phyloP scores from a whole-genome alignment of 1,284 basidiomycete genomes.

The Microbotryum violaceum region DNA sequence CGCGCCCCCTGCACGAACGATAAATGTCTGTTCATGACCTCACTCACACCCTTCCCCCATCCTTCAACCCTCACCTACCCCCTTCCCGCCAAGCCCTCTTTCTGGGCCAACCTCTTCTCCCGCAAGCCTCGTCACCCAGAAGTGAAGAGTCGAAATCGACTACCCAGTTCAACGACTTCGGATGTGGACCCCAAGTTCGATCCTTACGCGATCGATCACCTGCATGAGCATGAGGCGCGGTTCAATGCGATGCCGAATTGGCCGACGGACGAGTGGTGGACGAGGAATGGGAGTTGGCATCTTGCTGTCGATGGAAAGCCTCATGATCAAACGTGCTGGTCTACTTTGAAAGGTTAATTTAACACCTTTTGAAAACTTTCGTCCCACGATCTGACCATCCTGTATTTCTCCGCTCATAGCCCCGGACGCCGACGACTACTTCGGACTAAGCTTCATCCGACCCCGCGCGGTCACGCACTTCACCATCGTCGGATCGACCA shows the following conservation, averaged over 20 bases:
- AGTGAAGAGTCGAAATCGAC: neutral
- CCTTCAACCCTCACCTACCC: constrained; percentile 9
- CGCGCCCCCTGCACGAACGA: constrained; percentile 32
- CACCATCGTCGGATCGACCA: constrained; percentile 21
- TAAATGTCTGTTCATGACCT: constrained; percentile 30
- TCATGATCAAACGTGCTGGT: constrained; percentile 23
- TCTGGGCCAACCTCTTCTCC: neutral
- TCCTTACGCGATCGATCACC: constrained; percentile 10
- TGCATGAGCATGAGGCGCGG: constrained; percentile 19
- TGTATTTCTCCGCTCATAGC: neutral
- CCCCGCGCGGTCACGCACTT: constrained; percentile 10
- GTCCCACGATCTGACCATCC: neutral
- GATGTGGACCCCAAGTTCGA: constrained; percentile 11
- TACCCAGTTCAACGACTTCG: no score
- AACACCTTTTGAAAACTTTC: neutral
- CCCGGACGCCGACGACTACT: constrained; percentile 23
- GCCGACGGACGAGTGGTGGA: constrained; percentile 20
- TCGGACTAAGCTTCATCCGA: constrained; percentile 24
- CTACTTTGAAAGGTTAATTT: constrained; percentile 18
- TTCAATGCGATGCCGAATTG: constrained; percentile 15
- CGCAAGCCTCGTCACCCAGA: neutral
- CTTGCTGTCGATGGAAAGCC: constrained; percentile 29
- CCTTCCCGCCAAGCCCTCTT: neutral
- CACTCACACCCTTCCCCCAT: constrained; percentile 27
- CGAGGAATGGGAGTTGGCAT: constrained; percentile 28